Evolutionary conservation across 2,329 filamentous ascomycete genomes (phyloP), one percentile per base, ranked within the genome.

Genomic region (Endocalyx cinctus): DNA sequence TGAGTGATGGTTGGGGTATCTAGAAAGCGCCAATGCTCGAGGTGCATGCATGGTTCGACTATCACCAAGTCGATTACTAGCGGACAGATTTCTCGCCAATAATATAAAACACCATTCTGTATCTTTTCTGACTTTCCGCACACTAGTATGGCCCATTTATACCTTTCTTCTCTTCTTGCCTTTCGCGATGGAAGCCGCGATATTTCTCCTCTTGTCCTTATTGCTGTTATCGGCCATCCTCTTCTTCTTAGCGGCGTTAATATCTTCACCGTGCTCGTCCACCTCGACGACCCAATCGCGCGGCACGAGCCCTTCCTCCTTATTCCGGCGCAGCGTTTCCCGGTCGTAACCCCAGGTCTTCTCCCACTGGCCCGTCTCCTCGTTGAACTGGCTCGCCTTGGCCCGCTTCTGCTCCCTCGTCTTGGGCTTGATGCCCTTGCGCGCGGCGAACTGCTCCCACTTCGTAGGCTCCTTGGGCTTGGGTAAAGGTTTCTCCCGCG

Each of bases 391-490:
- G 51, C 89, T 66, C 66, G 95, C 84, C 60, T 78, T 74, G 32
- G 46, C 74, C 63, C 71, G 62, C 42, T 79, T 74, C 61, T 81
- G 73, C 57, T 92, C 87, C 47, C 84, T 78, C 47, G 78, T 84
- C 76, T 89, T 94, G 63, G 81, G 79, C 68, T 84, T 86, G 66
- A 98, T 97, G 35, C 92, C 92, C 74, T 96, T 94, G 78, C 94
- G 94, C 62, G 81, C 84, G 28, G 92, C 92, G 67, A 98, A 98
- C 54, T 83, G 79, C 69, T 95, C 83, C 92, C 92, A 98, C 62
- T 88, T 95, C 38, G 90, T 97, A 48, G 83, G 83, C 37, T 82
- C 70, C 67, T 89, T 92, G 47, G 80, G 75, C 35, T 79, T 74
- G 1, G 92, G 92, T 7, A 97, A 70, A 8, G 87, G 87, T 65